phyloP scores from a whole-genome alignment of 345 rosid species.

The Angophora floribunda region DNA sequence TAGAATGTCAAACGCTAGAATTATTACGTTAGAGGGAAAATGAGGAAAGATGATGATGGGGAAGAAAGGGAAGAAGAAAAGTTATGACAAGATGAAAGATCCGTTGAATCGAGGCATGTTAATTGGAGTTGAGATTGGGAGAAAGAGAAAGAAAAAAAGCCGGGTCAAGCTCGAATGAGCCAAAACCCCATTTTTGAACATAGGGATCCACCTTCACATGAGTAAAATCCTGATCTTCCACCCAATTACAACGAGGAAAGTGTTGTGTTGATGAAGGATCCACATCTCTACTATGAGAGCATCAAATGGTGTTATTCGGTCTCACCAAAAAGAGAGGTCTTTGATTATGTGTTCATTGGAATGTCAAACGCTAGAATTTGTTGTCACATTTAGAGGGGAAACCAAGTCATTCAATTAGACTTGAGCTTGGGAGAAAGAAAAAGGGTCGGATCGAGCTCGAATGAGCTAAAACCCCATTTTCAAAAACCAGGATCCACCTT shows the following conservation, averaged over 20 bases:
- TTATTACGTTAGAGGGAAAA: background rate
- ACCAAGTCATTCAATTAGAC: too few relatives aligned
- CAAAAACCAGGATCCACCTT: too few relatives aligned
- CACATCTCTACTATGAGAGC: too few relatives aligned
- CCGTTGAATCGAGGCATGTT: background rate
- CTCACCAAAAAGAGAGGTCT: too few relatives aligned
- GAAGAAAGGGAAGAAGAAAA: background rate
- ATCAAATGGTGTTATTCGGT: too few relatives aligned
- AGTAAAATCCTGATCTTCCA: background rate
- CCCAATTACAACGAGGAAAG: background rate
- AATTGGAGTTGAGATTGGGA: rapidly evolving
- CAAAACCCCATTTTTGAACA: rapidly evolving
- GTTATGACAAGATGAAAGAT: rapidly evolving
- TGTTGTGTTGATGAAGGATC: too few relatives aligned
- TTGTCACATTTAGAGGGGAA: too few relatives aligned
- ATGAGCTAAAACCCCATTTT: too few relatives aligned
- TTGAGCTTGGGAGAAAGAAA: too few relatives aligned
- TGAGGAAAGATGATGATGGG: background rate
- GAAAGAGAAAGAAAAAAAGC: background rate
- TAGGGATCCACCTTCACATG: background rate
- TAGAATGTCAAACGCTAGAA: background rate
- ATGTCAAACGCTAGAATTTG: too few relatives aligned
- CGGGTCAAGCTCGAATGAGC: rapidly evolving
- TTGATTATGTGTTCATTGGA: too few relatives aligned
- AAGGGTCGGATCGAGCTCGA: too few relatives aligned